These are phyloP conservation scores for Chalara sp. DNA, from an alignment of 2,329 filamentous ascomycete species.

Conservation along the genomic window DNA sequence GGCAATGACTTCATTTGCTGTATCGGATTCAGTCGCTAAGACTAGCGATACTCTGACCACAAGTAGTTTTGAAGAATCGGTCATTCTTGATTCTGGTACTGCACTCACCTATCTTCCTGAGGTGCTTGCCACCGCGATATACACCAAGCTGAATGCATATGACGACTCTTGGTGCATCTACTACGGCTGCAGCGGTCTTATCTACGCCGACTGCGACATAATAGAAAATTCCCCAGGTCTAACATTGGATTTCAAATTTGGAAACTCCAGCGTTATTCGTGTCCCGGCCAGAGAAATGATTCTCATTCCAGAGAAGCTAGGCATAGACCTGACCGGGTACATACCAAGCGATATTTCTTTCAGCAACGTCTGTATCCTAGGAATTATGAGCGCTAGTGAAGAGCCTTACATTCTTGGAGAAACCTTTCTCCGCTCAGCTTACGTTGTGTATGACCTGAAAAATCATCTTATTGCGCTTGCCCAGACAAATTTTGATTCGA, in stretches of 20 bases:
- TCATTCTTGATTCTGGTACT: constrained; percentile 59
- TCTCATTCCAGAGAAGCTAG: constrained; percentile 7
- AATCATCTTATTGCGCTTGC: constrained; percentile 43
- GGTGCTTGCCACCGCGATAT: constrained; percentile 37
- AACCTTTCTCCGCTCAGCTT: constrained; percentile 45
- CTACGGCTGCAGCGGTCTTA: constrained; percentile 2
- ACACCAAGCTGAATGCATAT: constrained; percentile 28
- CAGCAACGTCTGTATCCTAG: constrained; percentile 43
- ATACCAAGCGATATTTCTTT: constrained; percentile 12
- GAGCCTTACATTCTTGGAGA: constrained; percentile 35
- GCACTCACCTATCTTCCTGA: constrained; percentile 58
- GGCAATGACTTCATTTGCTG: constrained; percentile 15
- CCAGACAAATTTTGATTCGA: constrained; percentile 37
- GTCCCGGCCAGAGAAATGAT: constrained; percentile 41
- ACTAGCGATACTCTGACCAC: constrained; percentile 28
- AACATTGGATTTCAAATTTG: constrained; percentile 41
- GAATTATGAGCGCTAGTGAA: constrained; percentile 28
- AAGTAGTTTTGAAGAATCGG: constrained; percentile 17
- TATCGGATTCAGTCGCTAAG: constrained; percentile 18
- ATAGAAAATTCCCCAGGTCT: constrained; percentile 22
- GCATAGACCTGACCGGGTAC: constrained; percentile 3
- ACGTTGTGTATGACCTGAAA: constrained; percentile 46
- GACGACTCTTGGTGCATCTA: constrained; percentile 2
- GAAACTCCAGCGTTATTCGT: constrained; percentile 32
- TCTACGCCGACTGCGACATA: constrained; percentile 34